phyloP scores from a whole-genome alignment of 371 early-diverging fungal species.

The Saksenaea vasiformis region DNA sequence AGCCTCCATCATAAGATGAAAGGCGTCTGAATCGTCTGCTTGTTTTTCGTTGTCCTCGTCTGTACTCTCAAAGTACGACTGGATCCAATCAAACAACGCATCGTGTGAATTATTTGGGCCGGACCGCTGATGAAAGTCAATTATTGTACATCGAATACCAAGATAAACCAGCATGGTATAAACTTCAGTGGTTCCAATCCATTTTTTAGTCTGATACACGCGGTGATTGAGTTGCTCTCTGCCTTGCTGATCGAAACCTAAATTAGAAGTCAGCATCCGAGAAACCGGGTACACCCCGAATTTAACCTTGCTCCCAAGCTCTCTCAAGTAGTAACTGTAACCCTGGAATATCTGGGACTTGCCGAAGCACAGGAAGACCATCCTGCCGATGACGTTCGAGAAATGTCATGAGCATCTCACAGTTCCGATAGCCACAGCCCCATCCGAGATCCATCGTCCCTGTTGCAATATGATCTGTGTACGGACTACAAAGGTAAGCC shows the following conservation, averaged over 20 bases:
- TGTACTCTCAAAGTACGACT: constrained; percentile 36
- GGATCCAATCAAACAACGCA: constrained; percentile 47
- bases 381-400: constrained; percentile 23
- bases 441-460: constrained; percentile 53
- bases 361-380: constrained; percentile 8
- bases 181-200: constrained; percentile 75
- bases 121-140: constrained; percentile 53
- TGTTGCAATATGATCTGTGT: constrained; percentile 31
- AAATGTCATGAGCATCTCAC: constrained; percentile 61
- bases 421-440: constrained; percentile 73
- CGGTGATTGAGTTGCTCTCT: constrained; percentile 51
- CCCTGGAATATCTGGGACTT: constrained; percentile 38
- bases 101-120: constrained; percentile 52
- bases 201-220: constrained; percentile 56
- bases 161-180: constrained; percentile 55
- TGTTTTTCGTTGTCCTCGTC: constrained; percentile 19
- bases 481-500: constrained; percentile 29
- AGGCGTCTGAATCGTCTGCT: neutral
- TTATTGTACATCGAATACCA: constrained; percentile 49
- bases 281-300: neutral
- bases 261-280: neutral
- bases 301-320: constrained; percentile 55
- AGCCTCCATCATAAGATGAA: neutral
- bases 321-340: constrained; percentile 59
- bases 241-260: constrained; percentile 59